Evolutionary conservation across 306 rosid genomes (phyloP).

Genomic region (Dalbergia cultrata): DNA sequence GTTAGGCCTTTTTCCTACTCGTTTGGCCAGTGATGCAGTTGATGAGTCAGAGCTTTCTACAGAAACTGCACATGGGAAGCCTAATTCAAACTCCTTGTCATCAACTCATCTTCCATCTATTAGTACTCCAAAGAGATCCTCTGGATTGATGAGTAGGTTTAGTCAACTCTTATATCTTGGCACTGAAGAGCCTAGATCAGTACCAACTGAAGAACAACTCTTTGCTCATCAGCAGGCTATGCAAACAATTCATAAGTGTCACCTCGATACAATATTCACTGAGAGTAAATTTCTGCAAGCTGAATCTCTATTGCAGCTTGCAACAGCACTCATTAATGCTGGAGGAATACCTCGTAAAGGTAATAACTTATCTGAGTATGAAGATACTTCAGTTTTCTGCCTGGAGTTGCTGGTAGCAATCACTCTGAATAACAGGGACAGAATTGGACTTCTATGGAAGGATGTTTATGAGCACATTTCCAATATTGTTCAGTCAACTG

Average conservation of each 20-base stretch:
- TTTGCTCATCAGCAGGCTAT: conserved; percentile 79
- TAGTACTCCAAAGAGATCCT: conserved; percentile 75
- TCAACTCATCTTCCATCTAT: conserved; percentile 60
- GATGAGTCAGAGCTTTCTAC: conserved; percentile 71
- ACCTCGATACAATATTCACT: conserved; percentile 76
- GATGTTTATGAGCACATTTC: conserved; percentile 86
- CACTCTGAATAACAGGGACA: conserved; percentile 85
- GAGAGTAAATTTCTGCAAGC: conserved; percentile 95
- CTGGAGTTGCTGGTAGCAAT: conserved; percentile 80
- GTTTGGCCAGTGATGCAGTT: conserved; percentile 79
- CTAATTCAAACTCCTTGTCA: conserved; percentile 61
- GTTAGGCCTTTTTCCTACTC: conserved; percentile 86
- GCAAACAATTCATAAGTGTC: conserved; percentile 78
- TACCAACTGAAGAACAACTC: conserved; percentile 83
- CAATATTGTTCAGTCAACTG: conserved; percentile 79
- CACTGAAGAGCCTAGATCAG: conserved; percentile 81
- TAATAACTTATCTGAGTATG: conserved; percentile 75
- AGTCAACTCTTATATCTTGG: conserved; percentile 91
- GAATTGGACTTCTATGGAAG: conserved; percentile 86
- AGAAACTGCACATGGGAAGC: conserved; percentile 66
- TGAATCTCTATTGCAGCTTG: conserved; percentile 82
- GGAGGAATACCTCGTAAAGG: conserved; percentile 75
- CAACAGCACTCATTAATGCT: conserved; percentile 77
- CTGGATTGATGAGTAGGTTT: conserved; percentile 88
- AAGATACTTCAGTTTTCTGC: conserved; percentile 87